Evolutionary conservation across 2,329 filamentous ascomycete genomes (phyloP).

Genomic region (Lachnellula arida): DNA sequence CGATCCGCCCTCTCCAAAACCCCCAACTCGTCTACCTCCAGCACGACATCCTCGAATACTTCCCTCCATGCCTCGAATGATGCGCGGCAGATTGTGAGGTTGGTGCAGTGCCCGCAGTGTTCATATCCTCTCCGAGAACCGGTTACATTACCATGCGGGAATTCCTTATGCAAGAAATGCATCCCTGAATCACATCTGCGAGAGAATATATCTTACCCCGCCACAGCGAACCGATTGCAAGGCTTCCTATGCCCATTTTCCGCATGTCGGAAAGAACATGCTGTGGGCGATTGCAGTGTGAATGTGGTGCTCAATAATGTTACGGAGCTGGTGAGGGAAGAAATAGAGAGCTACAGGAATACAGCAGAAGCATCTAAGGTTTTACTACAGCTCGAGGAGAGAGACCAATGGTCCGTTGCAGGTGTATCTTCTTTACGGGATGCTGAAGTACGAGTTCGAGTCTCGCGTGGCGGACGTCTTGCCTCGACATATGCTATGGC

Average conservation of each 20-base stretch:
- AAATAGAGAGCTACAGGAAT: slow-evolving; percentile 42
- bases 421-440: slow-evolving; percentile 39
- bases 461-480: slow-evolving; percentile 54
- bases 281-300: slow-evolving; percentile 67
- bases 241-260: slow-evolving; percentile 71
- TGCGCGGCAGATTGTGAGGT: slow-evolving; percentile 60
- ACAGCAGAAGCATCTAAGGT: slow-evolving; percentile 33
- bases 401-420: slow-evolving; percentile 38
- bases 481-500: slow-evolving; percentile 64
- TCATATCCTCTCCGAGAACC: slow-evolving; percentile 63
- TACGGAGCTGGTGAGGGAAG: slow-evolving; percentile 53
- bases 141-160: slow-evolving; percentile 75
- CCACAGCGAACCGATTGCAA: slow-evolving; percentile 57
- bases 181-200: slow-evolving; percentile 63
- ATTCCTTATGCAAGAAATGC: slow-evolving; percentile 70
- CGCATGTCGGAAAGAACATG: slow-evolving; percentile 66
- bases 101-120: slow-evolving; percentile 75
- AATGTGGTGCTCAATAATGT: slow-evolving; percentile 75
- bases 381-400: slow-evolving; percentile 37
- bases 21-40: slow-evolving; percentile 2
- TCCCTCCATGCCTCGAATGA: slow-evolving; percentile 47
- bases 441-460: slow-evolving; percentile 30
- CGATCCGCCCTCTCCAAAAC: slow-evolving; percentile 12
- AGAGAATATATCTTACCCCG: slow-evolving; percentile 72
- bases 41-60: slow-evolving; percentile 2